Evolutionary conservation across 1,284 basidiomycete genomes (phyloP).

Genomic region (Cutaneotrichosporon sp.): DNA sequence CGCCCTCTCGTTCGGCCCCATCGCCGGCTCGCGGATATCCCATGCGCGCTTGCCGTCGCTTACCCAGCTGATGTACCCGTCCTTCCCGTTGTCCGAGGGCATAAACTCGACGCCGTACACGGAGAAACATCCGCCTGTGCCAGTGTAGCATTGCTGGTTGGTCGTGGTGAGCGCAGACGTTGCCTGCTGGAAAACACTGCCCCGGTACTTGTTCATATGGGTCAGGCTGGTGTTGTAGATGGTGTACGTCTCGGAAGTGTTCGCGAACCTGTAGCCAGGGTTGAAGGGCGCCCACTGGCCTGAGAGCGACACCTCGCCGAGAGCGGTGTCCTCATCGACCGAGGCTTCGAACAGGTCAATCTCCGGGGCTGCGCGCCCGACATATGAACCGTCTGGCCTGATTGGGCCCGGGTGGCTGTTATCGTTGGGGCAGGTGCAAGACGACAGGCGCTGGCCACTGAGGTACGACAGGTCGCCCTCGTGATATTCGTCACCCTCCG

Average conservation of each 20-base stretch:
- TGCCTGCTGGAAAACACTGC: slow-evolving; percentile 62
- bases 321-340: slow-evolving; percentile 24
- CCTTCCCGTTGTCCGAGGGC: slow-evolving; percentile 41
- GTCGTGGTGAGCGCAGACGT: slow-evolving; percentile 36
- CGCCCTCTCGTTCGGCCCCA: slow-evolving; percentile 63
- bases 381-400: slow-evolving; percentile 60
- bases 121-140: slow-evolving; percentile 52
- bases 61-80: slow-evolving; percentile 77
- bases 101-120: slow-evolving; percentile 64
- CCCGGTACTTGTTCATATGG: slow-evolving; percentile 54
- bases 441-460: slow-evolving; percentile 72
- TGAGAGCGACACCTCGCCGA: slow-evolving; percentile 44
- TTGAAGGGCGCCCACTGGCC: slow-evolving; percentile 48
- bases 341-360: slow-evolving; percentile 77
- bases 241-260: slow-evolving; percentile 46
- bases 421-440: slow-evolving; percentile 67
- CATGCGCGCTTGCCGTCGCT: slow-evolving; percentile 62
- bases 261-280: slow-evolving; percentile 39
- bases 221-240: slow-evolving; percentile 53
- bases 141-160: slow-evolving; percentile 43
- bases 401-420: slow-evolving; percentile 72
- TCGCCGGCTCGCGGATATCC: slow-evolving; percentile 65
- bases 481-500: slow-evolving; percentile 32
- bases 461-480: slow-evolving; percentile 54
- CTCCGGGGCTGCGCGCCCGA: slow-evolving; percentile 79